Evolutionary conservation across 495 filamentous ascomycete species (phyloP).

Genomic region (Extremus antarcticus): DNA sequence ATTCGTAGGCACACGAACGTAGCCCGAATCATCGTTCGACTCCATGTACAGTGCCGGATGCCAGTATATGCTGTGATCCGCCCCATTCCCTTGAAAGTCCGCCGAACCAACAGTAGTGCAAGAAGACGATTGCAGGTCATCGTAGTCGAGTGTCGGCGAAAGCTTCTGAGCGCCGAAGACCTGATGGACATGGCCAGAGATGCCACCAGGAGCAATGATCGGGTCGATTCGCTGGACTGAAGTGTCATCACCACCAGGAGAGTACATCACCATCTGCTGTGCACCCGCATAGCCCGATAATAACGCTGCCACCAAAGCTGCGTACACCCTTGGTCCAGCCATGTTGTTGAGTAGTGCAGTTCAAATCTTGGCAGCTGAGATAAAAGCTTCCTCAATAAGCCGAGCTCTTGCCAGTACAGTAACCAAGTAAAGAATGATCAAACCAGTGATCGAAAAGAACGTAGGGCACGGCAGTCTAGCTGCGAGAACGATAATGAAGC

Average conservation of each 20-base stretch:
- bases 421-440: too few species aligned
- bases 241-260: not conserved
- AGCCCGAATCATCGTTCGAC: not conserved
- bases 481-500: too few species aligned
- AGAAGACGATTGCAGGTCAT: not conserved
- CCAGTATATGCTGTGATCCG: slow-evolving; percentile 7
- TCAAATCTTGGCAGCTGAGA: too few species aligned
- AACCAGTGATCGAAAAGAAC: too few species aligned
- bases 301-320: not conserved
- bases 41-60: slow-evolving; percentile 8
- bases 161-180: not conserved
- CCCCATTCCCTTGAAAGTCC: not conserved
- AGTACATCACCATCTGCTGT: slow-evolving; percentile 6
- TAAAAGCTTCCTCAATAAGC: too few species aligned
- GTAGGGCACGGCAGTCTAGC: too few species aligned
- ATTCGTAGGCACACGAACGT: slow-evolving; percentile 2
- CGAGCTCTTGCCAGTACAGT: too few species aligned
- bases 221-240: slow-evolving; percentile 1
- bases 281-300: not conserved
- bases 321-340: not conserved
- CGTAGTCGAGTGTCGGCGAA: not conserved
- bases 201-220: slow-evolving; percentile 1
- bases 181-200: slow-evolving; percentile 1
- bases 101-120: slow-evolving; percentile 2
- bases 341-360: too few species aligned